Conservation (phyloP, 2,329 filamentous ascomycete species). For the Juglanconis oblonga region DNA sequence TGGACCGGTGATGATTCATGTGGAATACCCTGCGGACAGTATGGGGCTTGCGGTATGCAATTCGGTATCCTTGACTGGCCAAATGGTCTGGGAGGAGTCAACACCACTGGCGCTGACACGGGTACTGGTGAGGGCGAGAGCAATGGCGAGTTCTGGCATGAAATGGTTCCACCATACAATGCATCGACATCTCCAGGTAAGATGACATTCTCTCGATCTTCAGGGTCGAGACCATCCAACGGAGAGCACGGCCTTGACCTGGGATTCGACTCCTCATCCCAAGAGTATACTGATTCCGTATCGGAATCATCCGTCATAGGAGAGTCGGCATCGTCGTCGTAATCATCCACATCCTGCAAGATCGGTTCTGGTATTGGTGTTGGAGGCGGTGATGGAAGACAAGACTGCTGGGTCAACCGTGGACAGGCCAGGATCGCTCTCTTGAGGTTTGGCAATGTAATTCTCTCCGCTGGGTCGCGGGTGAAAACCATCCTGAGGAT, state of each 20-base stretch:
- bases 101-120: neutral
- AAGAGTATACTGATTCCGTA: slow-evolving; percentile 21
- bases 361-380: slow-evolving; percentile 45
- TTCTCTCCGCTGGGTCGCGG: slow-evolving; percentile 76
- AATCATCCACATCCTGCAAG: slow-evolving; percentile 49
- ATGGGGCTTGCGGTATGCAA: neutral
- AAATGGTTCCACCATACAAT: no score
- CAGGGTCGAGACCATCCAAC: slow-evolving; percentile 48
- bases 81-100: neutral
- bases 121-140: neutral
- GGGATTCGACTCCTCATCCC: slow-evolving; percentile 39
- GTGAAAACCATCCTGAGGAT: slow-evolving; percentile 88
- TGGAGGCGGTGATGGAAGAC: slow-evolving; percentile 29
- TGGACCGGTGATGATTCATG: neutral
- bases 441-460: slow-evolving; percentile 76
- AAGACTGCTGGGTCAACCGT: slow-evolving; percentile 56
- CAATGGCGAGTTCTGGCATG: neutral
- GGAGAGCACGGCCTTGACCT: slow-evolving; percentile 53
- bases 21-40: neutral
- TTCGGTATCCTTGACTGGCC: neutral
- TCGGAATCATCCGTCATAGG: slow-evolving; percentile 36
- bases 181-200: no score
- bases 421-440: slow-evolving; percentile 73
- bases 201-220: slow-evolving; percentile 29
- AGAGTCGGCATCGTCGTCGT: slow-evolving; percentile 46